Percentiles rank a stretch among this genome's conserved stretches.
Conservation (phyloP, 148 eudicot genomes). For the Arbutus unedo region DNA sequence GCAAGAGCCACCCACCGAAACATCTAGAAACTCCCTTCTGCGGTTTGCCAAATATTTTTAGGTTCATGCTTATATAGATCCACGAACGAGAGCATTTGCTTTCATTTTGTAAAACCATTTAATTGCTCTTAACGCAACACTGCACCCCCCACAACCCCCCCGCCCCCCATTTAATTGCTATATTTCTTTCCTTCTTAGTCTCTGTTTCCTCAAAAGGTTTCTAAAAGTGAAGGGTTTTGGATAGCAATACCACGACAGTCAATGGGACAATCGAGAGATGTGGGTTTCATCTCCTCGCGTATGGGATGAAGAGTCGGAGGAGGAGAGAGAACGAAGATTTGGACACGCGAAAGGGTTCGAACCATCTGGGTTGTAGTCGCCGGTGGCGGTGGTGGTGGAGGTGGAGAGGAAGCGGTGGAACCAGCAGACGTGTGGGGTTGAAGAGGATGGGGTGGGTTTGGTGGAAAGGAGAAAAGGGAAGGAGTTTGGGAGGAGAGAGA, state of each 20-base stretch:
- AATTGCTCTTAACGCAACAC: too few species aligned
- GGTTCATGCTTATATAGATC: conserved; percentile 17
- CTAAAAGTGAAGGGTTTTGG: too few species aligned
- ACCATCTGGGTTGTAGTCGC: conserved; percentile 48
- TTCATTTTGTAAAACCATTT: too few species aligned
- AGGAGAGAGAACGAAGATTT: conserved; percentile 62
- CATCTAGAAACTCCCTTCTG: too few species aligned
- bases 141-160: too few species aligned
- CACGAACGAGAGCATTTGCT: not conserved
- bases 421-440: conserved; percentile 40
- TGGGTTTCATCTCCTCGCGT: conserved; percentile 15
- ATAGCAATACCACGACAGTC: too few species aligned
- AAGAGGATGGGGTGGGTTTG: conserved; percentile 5
- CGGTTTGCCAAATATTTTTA: too few species aligned
- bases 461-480: conserved; percentile 16
- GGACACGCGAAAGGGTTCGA: conserved; percentile 58
- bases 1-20: too few species aligned
- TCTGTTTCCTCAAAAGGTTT: too few species aligned
- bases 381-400: not conserved
- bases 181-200: too few species aligned
- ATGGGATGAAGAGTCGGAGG: conserved; percentile 37
- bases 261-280: conserved; percentile 47
- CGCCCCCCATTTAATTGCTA: too few species aligned
- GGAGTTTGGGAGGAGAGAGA: conserved; percentile 33
- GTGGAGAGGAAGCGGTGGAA: conserved; percentile 53